Evolutionary conservation across 768 basidiomycete genomes (phyloP), one percentile per base, ranked within the genome.

Genomic region (Panaeolus papilionaceus): DNA sequence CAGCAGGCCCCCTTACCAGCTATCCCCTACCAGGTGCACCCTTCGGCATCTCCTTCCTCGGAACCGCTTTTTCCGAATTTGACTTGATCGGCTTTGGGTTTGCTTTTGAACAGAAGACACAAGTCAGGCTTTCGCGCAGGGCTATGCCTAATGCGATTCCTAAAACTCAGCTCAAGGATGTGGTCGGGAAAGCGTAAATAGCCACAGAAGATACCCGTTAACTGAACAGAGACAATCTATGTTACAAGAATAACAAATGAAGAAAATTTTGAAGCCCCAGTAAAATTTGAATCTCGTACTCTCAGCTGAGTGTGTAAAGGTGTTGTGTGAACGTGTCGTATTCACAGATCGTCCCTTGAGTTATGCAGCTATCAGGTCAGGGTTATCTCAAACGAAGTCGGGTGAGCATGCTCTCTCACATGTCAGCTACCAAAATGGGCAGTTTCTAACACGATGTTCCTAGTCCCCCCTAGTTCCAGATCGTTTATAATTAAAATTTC

Each of bases 41-140:
- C 0, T 86, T 90, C 61, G 89, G 89, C 0, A 74, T 90, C 6
- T 84, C 87, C 3, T 90, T 91, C 77, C 71, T 89, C 10, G 88
- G 88, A 0, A 87, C 88, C 0, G 86, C 85, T 14, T 91, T 86
- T 74, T 85, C 85, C 49, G 90, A 90, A 66, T 85, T 83, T 71
- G 75, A 82, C 20, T 79, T 91, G 54, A 82, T 91, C 66, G 80
- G 84, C 0, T 83, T 87, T 67, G 90, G 82, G 2, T 90, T 83
- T 75, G 89, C 89, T 1, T 90, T 88, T 69, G 90, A 92, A 74
- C 89, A 90, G 73, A 83, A 80, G 68, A 90, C 90, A 4, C 79
- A 85, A 66, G 84, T 83, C 1, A 75, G 89, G 16, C 73, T 88
- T 63, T 74, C 75, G 62, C 79, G 85, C 68, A 80, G 74, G 72